Base-by-base conservation (phyloP, 2,329 filamentous ascomycete genomes). In the Penicillium hesseltinei region DNA sequence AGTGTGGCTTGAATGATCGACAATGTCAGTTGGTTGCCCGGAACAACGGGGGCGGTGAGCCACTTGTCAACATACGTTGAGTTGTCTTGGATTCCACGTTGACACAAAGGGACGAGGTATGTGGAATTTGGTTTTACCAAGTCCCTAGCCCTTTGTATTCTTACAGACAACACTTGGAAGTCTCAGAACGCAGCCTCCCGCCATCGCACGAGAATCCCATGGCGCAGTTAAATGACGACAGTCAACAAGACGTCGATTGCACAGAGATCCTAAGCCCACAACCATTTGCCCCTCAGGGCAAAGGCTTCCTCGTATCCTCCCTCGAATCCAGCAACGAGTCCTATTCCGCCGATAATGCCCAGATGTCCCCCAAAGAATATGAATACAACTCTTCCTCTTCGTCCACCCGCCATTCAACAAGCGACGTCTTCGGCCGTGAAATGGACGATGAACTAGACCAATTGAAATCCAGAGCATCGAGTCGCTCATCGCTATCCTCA, bases 401-500 rank as follows among this genome's bases (percentile, higher is more conserved):
- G 3, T 75, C 73, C 3, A 65, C 62, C 6, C 66, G 66, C 6
- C 66, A 63, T 17, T 73, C 72, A 13, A 62, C 60, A 7, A 64
- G 66, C 42, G 71, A 71, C 39, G 61, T 65, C 13, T 62, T 67
- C 39, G 62, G 60, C 31, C 65, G 53, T 9, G 64, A 70, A 31
- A 55, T 67, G 42, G 70, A 73, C 21, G 69, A 71, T 33, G 69
- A 69, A 17, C 52, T 68, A n/a, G 56, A 58, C 7, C 62, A 61
- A 2, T 33, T 64, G 29, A 65, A 66, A 33, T 73, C 72, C 2
- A 62, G 69, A 46, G 60, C 69, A 39, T 76, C 75, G 5, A 77
- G 74, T 55, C 73, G 69, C 35, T 77, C 76, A 7, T 78, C 76
- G 1, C 63, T 77, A 25, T 77, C 75, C 6, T 78, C 76, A 0